Percentiles rank a stretch among this genome's conserved stretches.
phyloP scores from a whole-genome alignment of 371 early-diverging fungal species.

The Lichtheimia ramosa region DNA sequence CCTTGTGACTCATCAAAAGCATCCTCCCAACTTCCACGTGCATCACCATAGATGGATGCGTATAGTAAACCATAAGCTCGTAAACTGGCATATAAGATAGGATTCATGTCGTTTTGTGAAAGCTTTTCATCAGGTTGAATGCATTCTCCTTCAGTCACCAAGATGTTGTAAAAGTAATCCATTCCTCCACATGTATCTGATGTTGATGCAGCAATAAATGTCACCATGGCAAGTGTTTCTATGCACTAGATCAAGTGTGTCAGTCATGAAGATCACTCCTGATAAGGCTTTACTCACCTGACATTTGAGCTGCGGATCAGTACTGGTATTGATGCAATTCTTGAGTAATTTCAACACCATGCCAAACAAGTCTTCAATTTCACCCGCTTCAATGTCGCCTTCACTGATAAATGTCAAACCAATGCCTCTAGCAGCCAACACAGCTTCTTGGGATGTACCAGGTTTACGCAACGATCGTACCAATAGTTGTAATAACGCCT shows the following conservation, averaged over 20 bases:
- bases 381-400: slow-evolving; percentile 40
- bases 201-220: slow-evolving; percentile 60
- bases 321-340: slow-evolving; percentile 37
- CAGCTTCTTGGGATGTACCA: slow-evolving; percentile 55
- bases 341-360: slow-evolving; percentile 48
- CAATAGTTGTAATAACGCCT: slow-evolving; percentile 48
- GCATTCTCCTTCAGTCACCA: slow-evolving; percentile 20
- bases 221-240: slow-evolving; percentile 51
- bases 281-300: slow-evolving; percentile 23
- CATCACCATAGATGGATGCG: slow-evolving; percentile 43
- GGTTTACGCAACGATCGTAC: slow-evolving; percentile 55
- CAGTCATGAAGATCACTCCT: not conserved
- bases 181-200: slow-evolving; percentile 41
- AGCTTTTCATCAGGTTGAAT: slow-evolving; percentile 21
- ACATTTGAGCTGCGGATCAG: slow-evolving; percentile 39
- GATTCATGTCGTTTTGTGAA: slow-evolving; percentile 14
- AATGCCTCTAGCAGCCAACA: slow-evolving; percentile 56
- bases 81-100: slow-evolving; percentile 33
- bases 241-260: slow-evolving; percentile 27
- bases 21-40: slow-evolving; percentile 30
- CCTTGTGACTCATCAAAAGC: slow-evolving; percentile 46
- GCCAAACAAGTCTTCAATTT: slow-evolving; percentile 57
- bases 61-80: slow-evolving; percentile 51
- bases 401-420: slow-evolving; percentile 63
- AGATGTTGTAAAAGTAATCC: slow-evolving; percentile 29